These are phyloP conservation scores for Corynespora cassiicola DNA, from an alignment of 2,329 filamentous ascomycete species.

Conservation along the genomic window DNA sequence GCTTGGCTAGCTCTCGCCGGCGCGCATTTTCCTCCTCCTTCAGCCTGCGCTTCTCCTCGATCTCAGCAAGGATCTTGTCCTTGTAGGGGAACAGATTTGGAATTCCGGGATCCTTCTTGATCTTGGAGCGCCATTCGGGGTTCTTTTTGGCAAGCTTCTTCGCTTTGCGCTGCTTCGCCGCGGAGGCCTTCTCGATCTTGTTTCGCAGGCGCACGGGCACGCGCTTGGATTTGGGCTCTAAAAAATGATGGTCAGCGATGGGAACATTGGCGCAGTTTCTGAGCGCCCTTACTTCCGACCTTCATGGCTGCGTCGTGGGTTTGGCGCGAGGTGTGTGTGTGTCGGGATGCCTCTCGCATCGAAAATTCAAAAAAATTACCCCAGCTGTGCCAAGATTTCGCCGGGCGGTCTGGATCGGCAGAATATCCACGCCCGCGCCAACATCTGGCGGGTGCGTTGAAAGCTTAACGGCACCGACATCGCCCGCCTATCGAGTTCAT, in stretches of 20 bases:
- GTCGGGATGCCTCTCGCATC: conserved; percentile 15
- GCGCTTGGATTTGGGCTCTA: conserved; percentile 96
- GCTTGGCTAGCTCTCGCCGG: conserved; percentile 71
- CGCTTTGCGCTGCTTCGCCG: conserved; percentile 87
- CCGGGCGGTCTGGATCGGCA: conserved; percentile 13
- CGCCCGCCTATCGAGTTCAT: too few relatives aligned
- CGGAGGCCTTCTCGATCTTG: conserved; percentile 93
- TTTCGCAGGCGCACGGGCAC: conserved; percentile 86
- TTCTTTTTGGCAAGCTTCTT: conserved; percentile 94
- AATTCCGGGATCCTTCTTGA: conserved; percentile 98
- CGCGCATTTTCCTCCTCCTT: conserved; percentile 78
- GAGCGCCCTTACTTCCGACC: conserved; percentile 47
- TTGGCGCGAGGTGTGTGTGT: conserved; percentile 14
- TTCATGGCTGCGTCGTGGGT: conserved; percentile 41
- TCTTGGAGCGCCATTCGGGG: conserved; percentile 90
- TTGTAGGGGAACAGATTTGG: conserved; percentile 98
- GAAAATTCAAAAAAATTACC: conserved; percentile 31
- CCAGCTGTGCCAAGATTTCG: conserved; percentile 18
- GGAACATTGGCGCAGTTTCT: too few relatives aligned
- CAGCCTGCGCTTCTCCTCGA: conserved; percentile 82
- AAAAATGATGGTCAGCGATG: conserved; percentile 4
- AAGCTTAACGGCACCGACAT: too few relatives aligned
- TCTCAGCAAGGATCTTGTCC: conserved; percentile 90
- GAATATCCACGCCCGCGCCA: conserved; percentile 12
- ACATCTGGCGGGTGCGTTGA: too few relatives aligned